These are phyloP conservation scores for Euclidium syriacum DNA, from an alignment of 345 rosid genomes.

Conservation along the genomic window DNA sequence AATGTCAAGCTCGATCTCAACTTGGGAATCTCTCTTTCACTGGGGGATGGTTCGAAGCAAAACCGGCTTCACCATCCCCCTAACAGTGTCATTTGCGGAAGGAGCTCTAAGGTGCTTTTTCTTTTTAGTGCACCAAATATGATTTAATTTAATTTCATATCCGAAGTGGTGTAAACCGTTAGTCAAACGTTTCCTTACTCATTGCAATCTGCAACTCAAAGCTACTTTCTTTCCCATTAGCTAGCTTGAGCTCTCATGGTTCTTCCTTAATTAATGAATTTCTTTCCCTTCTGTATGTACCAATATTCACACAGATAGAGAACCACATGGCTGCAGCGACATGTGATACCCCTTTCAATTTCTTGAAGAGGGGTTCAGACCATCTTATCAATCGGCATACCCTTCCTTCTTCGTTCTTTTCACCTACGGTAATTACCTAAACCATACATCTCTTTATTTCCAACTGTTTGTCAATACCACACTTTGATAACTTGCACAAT, in stretches of 20 bases:
- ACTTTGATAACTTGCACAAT: background rate
- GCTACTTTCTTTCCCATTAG: background rate
- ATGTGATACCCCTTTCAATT: slow-evolving; percentile 43
- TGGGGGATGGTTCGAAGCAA: slow-evolving; percentile 42
- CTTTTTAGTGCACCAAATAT: background rate
- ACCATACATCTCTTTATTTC: slow-evolving; percentile 1
- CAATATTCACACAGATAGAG: slow-evolving; percentile 39
- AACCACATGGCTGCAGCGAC: slow-evolving; percentile 36
- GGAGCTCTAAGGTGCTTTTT: slow-evolving; percentile 46
- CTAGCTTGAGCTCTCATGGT: background rate
- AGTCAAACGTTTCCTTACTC: background rate
- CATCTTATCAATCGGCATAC: slow-evolving; percentile 43
- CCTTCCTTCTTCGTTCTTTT: slow-evolving; percentile 40
- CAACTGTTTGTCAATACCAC: background rate
- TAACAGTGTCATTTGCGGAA: slow-evolving; percentile 28
- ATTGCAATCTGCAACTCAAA: slow-evolving; percentile 1
- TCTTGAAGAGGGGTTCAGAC: slow-evolving; percentile 47
- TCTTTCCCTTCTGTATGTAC: slow-evolving; percentile 4
- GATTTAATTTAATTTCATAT: slow-evolving; percentile 1
- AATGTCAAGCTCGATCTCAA: slow-evolving; percentile 62
- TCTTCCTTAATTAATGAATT: slow-evolving; percentile 6
- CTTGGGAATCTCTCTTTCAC: slow-evolving; percentile 72
- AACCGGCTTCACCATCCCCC: slow-evolving; percentile 41
- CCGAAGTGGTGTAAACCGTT: background rate
- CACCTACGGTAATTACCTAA: slow-evolving; percentile 47